These are phyloP conservation scores for Debaryomycetaceae sp. DNA, from an alignment of 1,139 yeast species.

Conservation along the genomic window DNA sequence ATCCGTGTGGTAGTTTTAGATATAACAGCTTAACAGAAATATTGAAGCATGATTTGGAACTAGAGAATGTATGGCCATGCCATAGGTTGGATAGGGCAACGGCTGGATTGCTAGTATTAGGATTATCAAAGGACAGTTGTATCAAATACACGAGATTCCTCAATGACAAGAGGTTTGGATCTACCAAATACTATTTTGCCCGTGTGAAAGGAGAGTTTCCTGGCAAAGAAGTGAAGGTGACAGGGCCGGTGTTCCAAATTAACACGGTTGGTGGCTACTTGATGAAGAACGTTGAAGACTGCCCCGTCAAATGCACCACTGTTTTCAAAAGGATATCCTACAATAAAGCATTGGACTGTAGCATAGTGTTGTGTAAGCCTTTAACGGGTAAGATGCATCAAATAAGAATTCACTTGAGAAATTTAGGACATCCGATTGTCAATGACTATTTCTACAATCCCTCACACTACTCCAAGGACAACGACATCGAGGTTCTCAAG, in stretches of 20 bases:
- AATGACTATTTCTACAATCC: constrained; percentile 62
- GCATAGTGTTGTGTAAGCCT: constrained; percentile 64
- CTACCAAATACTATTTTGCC: constrained; percentile 55
- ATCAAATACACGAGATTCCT: constrained; percentile 40
- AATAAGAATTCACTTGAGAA: constrained; percentile 67
- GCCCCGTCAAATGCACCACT: constrained; percentile 34
- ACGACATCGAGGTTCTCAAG: constrained; percentile 15
- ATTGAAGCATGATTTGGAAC: constrained; percentile 35
- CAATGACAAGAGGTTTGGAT: constrained; percentile 29
- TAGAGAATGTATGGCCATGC: constrained; percentile 49
- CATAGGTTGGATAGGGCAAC: constrained; percentile 74
- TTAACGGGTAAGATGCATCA: constrained; percentile 77
- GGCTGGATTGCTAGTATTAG: constrained; percentile 67
- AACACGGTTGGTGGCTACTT: constrained; percentile 36
- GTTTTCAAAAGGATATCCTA: constrained; percentile 26
- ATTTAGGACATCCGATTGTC: constrained; percentile 63
- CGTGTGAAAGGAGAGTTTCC: constrained; percentile 63
- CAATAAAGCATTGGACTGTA: constrained; percentile 32
- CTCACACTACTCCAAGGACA: constrained; percentile 7
- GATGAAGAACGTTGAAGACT: constrained; percentile 22
- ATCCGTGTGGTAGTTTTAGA: constrained; percentile 67
- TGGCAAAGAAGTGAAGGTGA: constrained; percentile 15
- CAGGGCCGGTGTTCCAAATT: constrained; percentile 35
- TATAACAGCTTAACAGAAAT: constrained; percentile 63
- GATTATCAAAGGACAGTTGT: constrained; percentile 45